Percentiles rank a stretch among this genome's conserved stretches.
phyloP scores from a whole-genome alignment of 441 rosid genomes.

The Brassica hybrid region DNA sequence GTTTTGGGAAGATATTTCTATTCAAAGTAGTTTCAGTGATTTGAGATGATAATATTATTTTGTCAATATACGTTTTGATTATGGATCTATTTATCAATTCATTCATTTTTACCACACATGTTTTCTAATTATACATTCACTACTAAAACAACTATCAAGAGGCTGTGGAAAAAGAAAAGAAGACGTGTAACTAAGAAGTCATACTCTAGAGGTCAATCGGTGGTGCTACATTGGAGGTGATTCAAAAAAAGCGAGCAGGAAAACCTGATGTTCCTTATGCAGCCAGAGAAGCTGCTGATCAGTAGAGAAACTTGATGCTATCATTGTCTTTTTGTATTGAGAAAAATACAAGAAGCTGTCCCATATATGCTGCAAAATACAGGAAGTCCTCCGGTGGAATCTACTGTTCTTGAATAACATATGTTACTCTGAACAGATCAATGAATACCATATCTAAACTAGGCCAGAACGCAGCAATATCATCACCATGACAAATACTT shows the following conservation, averaged over 20 bases:
- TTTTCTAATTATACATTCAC: no score
- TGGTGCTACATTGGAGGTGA: conserved; percentile 79
- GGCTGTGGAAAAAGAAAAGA: conserved; percentile 68
- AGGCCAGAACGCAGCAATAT: neutral
- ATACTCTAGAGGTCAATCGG: conserved; percentile 77
- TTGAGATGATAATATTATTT: no score
- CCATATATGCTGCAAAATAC: no score
- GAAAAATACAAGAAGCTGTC: no score
- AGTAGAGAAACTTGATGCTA: no score
- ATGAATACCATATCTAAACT: neutral
- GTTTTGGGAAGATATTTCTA: no score
- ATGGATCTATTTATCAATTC: no score
- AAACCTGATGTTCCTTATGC: conserved; percentile 90
- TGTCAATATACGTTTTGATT: no score
- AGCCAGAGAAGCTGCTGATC: conserved; percentile 71
- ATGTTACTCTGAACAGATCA: neutral
- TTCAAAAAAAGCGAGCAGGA: conserved; percentile 79
- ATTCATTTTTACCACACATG: no score
- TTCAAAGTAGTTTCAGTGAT: no score
- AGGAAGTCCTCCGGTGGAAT: neutral
- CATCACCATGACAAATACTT: no score
- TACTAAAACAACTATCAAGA: conserved; percentile 45
- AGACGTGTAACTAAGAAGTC: conserved; percentile 79
- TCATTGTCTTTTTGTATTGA: no score
- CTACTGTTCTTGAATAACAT: neutral